phyloP scores from a whole-genome alignment of 1,139 yeast species.

The Pichia norvegensis region DNA sequence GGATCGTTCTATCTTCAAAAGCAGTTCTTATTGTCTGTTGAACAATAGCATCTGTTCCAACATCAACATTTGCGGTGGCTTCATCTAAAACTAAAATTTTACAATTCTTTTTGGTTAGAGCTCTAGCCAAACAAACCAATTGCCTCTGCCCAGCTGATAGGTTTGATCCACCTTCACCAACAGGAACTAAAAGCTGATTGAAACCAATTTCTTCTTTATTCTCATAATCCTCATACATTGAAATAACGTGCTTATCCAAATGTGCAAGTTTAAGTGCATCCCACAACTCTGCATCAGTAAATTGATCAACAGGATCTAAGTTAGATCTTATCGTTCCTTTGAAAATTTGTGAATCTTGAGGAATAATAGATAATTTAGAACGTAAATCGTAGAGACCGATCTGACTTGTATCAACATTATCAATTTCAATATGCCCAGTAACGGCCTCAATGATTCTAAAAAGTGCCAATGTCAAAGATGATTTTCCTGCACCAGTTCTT shows the following conservation, averaged over 20 bases:
- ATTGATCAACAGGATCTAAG: constrained; percentile 72
- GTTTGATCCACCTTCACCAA: constrained; percentile 81
- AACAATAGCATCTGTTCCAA: constrained; percentile 80
- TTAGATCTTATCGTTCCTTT: constrained; percentile 86
- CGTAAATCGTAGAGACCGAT: constrained; percentile 83
- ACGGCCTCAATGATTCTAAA: constrained; percentile 84
- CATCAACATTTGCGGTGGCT: constrained; percentile 97
- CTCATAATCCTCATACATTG: constrained; percentile 38
- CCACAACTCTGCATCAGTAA: constrained; percentile 78
- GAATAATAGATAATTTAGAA: constrained; percentile 80
- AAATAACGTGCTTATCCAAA: constrained; percentile 61
- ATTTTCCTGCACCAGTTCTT: constrained; percentile 96
- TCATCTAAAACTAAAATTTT: constrained; percentile 81
- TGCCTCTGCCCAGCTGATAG: constrained; percentile 90
- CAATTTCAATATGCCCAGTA: constrained; percentile 67
- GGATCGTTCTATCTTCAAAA: constrained; percentile 79
- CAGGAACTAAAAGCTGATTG: constrained; percentile 44
- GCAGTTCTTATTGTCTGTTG: constrained; percentile 84
- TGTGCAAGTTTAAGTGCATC: constrained; percentile 78
- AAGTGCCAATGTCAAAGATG: constrained; percentile 80
- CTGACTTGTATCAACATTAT: constrained; percentile 54
- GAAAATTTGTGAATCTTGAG: constrained; percentile 95
- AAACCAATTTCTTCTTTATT: constrained; percentile 21
- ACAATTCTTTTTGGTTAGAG: constrained; percentile 63
- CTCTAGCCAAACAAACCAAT: constrained; percentile 85